phyloP scores from a whole-genome alignment of 202 grass and related monocot genomes.

The Carex sylvatica region DNA sequence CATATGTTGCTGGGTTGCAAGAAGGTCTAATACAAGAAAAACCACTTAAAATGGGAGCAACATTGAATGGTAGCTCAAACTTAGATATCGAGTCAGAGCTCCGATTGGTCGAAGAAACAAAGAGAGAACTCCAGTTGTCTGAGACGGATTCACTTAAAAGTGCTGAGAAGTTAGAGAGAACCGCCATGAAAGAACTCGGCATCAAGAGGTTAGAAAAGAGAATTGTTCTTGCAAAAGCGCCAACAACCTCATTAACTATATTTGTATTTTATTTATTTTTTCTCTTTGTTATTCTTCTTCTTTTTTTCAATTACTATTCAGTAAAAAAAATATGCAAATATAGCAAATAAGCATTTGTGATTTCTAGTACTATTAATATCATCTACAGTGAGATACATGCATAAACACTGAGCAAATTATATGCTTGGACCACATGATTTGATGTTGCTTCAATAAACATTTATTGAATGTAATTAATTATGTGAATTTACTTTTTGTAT shows the following conservation, averaged over 20 bases:
- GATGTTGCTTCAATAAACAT: not conserved
- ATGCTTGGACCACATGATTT: not conserved
- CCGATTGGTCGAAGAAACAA: conserved; percentile 38
- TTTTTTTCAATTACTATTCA: not conserved
- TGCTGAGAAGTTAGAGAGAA: conserved; percentile 28
- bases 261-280: not conserved
- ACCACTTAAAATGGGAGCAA: conserved; percentile 41
- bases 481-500: not conserved
- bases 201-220: conserved; percentile 35
- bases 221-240: not conserved
- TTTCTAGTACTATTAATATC: not conserved
- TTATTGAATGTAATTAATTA: not conserved
- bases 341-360: no score
- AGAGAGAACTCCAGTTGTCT: conserved; percentile 28
- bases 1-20: conserved; percentile 49
- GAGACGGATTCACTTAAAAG: conserved; percentile 7
- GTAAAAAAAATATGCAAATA: no score
- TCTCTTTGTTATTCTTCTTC: not conserved
- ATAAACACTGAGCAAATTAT: not conserved
- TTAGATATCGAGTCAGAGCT: conserved; percentile 75
- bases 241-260: not conserved
- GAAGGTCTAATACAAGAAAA: conserved; percentile 58
- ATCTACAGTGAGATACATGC: not conserved
- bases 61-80: conserved; percentile 35
- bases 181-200: conserved; percentile 67